Percentiles rank a stretch among this genome's conserved stretches.
Conservation (phyloP, 2,329 filamentous ascomycete species). For the Dothiorella sarmentorum region DNA sequence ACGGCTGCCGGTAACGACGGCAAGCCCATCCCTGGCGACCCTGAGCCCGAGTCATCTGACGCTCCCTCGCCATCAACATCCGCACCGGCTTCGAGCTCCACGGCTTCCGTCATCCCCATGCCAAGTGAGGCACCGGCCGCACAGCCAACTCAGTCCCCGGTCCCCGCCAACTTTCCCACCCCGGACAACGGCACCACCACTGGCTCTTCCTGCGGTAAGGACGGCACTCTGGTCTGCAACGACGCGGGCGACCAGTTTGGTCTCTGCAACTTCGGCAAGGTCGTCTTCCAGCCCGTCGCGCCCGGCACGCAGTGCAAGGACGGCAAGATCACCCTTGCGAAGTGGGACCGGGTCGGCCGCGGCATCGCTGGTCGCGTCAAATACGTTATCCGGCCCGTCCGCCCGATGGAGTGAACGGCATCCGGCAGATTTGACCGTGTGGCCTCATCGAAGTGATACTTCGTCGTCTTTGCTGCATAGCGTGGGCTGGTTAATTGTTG, state of each 20-base stretch:
- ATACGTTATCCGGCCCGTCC: neutral
- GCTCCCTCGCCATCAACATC: neutral
- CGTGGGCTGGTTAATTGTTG: too few species aligned
- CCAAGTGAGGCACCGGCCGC: neutral
- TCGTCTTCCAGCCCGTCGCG: constrained; percentile 27
- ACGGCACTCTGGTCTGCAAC: constrained; percentile 22
- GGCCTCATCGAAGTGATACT: too few species aligned
- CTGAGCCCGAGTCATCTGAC: neutral
- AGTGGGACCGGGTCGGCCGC: neutral
- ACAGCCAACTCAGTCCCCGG: neutral
- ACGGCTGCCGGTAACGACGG: neutral
- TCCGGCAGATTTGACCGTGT: too few species aligned
- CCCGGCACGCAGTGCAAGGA: constrained; percentile 34
- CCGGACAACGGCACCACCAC: neutral
- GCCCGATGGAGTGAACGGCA: neutral
- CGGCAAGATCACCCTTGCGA: constrained; percentile 27
- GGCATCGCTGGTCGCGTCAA: neutral
- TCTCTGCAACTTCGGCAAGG: constrained; percentile 21
- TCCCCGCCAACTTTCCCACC: neutral
- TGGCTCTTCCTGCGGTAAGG: neutral
- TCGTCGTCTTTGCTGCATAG: too few species aligned
- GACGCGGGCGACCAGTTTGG: constrained; percentile 18
- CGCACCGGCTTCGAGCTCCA: neutral
- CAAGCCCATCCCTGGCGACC: neutral
- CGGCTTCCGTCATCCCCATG: neutral